Evolutionary conservation across 208 protist species (phyloP), one percentile per base, ranked within the genome.

Genomic region (Trypanosoma rangeli): DNA sequence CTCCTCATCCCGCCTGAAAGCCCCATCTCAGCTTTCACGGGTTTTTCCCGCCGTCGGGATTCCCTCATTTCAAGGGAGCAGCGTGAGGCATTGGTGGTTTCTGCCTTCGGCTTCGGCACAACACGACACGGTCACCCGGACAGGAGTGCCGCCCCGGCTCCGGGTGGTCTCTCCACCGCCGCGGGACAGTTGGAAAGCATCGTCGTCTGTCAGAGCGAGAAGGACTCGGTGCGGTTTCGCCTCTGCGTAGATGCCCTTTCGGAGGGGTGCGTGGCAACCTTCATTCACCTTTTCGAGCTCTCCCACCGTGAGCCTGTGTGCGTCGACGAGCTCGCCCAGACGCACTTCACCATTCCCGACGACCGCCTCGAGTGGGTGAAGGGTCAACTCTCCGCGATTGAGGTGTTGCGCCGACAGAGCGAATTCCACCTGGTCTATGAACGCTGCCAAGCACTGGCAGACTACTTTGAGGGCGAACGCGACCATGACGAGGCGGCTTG

Each of bases 271-370:
- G 70, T 95, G 26, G 76, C 85, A 64, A 80, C 89, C 13, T 97
- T 89, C 67, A 86, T 93, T 70, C 88, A 92, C 54, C 80, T 97
- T 28, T 94, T 93, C 68, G 53, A 89, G 22, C 83, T 97, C 24
- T 85, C 87, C 20, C 92, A 95, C 76, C 86, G 92, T 44, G 76
- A 86, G 12, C 92, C 92, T 9, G 84, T 97, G 28, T 97, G 92
- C 63, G 87, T 97, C 1, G 86, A 97, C 73, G 72, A 77, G 54
- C 88, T 97, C 9, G 82, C 92, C 12, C 79, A 87, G 63, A 80
- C 64, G 48, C 80, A 82, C 73, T 97, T 95, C 72, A 78, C 63
- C 29, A 80, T 97, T 33, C 71, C 84, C 13, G 84, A 92, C 18
- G 86, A 86, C 24, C 69, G 76, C 37, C 77, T 97, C 5, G 37